Evolutionary conservation across 2,329 filamentous ascomycete genomes (phyloP).

Genomic region (Exutisphaerella laricina): DNA sequence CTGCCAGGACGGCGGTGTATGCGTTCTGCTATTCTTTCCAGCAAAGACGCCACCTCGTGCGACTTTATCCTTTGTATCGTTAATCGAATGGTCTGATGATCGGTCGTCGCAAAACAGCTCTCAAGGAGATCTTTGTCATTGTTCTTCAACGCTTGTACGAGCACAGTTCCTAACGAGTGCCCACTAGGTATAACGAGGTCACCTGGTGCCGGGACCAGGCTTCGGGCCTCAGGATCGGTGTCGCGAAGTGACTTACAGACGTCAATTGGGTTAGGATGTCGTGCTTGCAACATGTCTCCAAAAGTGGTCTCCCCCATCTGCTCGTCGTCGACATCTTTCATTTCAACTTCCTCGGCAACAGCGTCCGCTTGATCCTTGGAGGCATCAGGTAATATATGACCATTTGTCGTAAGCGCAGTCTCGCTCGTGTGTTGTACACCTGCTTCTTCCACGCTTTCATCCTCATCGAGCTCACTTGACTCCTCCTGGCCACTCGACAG

Average conservation of each 20-base stretch:
- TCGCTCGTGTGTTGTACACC: constrained; percentile 9
- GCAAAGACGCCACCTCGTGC: constrained; percentile 67
- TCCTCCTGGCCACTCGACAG: constrained; percentile 46
- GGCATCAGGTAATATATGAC: constrained; percentile 23
- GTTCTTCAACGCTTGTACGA: constrained; percentile 85
- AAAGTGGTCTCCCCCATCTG: constrained; percentile 59
- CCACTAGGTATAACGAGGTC: constrained; percentile 47
- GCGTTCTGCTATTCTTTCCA: constrained; percentile 79
- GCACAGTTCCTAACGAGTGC: constrained; percentile 72
- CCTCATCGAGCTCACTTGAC: constrained; percentile 25
- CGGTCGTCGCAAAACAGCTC: constrained; percentile 78
- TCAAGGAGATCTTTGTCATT: constrained; percentile 88
- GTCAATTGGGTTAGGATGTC: constrained; percentile 68
- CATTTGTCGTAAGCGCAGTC: constrained; percentile 15
- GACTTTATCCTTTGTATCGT: constrained; percentile 91
- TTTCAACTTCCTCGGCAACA: constrained; percentile 27
- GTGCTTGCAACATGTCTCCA: constrained; percentile 72
- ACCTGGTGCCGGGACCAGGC: constrained; percentile 38
- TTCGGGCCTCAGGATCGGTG: constrained; percentile 24
- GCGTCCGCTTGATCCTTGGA: constrained; percentile 24
- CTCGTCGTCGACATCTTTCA: constrained; percentile 23
- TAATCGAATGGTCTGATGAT: constrained; percentile 70
- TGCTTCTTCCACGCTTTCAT: constrained; percentile 16
- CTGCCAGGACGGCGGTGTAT: constrained; percentile 82
- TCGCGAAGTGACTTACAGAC: constrained; percentile 54